Percentiles rank a stretch among this genome's conserved stretches.
Evolutionary conservation across 495 filamentous ascomycete genomes (phyloP).

Genomic region (Elaphomyces granulatus): DNA sequence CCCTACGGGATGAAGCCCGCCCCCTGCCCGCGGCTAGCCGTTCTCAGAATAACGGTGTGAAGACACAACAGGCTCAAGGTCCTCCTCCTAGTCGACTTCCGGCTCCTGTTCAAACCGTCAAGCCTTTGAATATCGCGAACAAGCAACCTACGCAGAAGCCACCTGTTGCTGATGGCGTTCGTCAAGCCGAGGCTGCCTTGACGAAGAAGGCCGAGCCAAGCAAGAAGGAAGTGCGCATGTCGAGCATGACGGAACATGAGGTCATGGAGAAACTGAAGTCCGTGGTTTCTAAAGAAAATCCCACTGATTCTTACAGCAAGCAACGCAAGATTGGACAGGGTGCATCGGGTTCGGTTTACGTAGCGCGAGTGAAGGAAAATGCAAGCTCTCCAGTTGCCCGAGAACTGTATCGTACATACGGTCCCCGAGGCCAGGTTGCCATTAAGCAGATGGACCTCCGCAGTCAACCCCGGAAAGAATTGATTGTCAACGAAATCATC

Average conservation of each 20-base stretch:
- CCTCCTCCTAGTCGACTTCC: conserved; percentile 41
- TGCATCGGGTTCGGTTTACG: conserved; percentile 94
- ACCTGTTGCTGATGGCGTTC: conserved; percentile 44
- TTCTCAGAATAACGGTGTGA: conserved; percentile 20
- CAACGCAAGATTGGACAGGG: conserved; percentile 99
- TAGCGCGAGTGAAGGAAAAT: conserved; percentile 75
- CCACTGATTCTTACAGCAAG: conserved; percentile 85
- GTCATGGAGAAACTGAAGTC: conserved; percentile 91
- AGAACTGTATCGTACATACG: conserved; percentile 52
- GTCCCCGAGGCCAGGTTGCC: conserved; percentile 67
- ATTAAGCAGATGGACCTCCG: conserved; percentile 99
- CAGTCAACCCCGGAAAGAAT: conserved; percentile 91
- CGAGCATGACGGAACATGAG: conserved; percentile 88
- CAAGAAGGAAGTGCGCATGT: conserved; percentile 89
- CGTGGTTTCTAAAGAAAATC: conserved; percentile 85
- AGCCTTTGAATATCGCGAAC: conserved; percentile 78
- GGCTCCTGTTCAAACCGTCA: conserved; percentile 53
- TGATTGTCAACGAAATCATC: conserved; percentile 98
- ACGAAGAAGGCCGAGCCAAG: conserved; percentile 59
- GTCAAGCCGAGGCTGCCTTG: conserved; percentile 69
- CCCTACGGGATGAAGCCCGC: conserved; percentile 25
- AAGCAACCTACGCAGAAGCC: conserved; percentile 46
- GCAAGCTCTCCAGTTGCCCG: conserved; percentile 50
- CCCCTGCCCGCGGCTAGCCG: conserved; percentile 34
- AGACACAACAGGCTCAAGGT: conserved; percentile 24